Conservation (phyloP, 176 grass and related monocot genomes). For the Juncus effusus region DNA sequence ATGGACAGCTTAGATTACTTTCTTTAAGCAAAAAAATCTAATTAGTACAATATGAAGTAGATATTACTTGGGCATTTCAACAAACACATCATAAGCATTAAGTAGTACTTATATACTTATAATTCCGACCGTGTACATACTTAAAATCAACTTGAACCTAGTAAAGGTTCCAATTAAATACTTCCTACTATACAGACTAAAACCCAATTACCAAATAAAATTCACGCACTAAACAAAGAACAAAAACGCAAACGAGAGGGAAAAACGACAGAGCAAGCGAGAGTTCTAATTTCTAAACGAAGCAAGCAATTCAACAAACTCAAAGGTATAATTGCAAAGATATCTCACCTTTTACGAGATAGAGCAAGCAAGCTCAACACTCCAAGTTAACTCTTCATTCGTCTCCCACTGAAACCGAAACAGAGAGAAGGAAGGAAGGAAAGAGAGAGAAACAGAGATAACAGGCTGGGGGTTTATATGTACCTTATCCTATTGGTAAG, state of each 20-base stretch:
- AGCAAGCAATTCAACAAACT: slow-evolving; percentile 32
- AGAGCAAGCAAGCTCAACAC: neutral
- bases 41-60: no score
- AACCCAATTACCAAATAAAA: no score
- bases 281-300: neutral
- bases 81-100: slow-evolving; percentile 14
- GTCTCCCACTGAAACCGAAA: neutral
- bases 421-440: neutral
- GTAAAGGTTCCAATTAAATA: no score
- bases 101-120: neutral
- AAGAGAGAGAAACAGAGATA: slow-evolving; percentile 3
- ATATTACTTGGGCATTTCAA: slow-evolving; percentile 7
- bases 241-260: neutral
- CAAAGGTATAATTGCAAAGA: slow-evolving; percentile 1
- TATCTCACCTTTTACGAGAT: neutral
- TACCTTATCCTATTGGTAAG: slow-evolving; percentile 38
- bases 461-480: slow-evolving; percentile 4
- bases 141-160: neutral
- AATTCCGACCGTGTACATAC: neutral
- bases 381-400: slow-evolving; percentile 24
- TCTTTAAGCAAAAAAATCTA: no score
- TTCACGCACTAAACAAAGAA: neutral
- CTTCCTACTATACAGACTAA: neutral
- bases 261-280: neutral
- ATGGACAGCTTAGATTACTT: no score